phyloP scores from a whole-genome alignment of 2,329 filamentous ascomycete species.

The Trichoderma sp. region DNA sequence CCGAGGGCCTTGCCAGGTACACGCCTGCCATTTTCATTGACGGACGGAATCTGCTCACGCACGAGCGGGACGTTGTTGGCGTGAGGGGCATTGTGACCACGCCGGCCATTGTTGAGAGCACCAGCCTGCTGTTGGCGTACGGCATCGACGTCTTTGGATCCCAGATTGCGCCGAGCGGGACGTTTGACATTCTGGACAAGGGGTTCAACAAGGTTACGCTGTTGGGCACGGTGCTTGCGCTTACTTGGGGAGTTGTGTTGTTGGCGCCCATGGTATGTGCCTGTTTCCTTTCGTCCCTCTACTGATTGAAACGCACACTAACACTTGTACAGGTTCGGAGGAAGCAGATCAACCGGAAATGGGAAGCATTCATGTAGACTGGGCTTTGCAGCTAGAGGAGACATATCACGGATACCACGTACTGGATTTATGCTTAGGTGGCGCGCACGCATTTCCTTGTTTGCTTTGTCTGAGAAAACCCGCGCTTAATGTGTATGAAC shows the following conservation, averaged over 20 bases:
- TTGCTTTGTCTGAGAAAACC: background rate
- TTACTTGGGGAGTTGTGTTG: conserved; percentile 74
- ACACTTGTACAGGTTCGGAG: conserved; percentile 53
- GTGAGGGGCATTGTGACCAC: conserved; percentile 72
- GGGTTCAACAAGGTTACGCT: conserved; percentile 91
- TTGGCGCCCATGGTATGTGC: conserved; percentile 87
- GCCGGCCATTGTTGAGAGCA: conserved; percentile 86
- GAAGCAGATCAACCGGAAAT: conserved; percentile 69
- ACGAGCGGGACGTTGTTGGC: conserved; percentile 79
- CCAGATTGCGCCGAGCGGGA: conserved; percentile 79
- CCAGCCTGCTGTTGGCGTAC: conserved; percentile 84
- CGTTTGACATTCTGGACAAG: conserved; percentile 91
- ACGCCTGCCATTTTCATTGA: conserved; percentile 78
- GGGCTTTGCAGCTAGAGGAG: conserved; percentile 27
- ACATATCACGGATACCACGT: conserved; percentile 22
- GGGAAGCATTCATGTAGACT: conserved; percentile 49
- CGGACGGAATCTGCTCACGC: conserved; percentile 76
- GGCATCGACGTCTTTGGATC: conserved; percentile 89
- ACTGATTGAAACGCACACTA: conserved; percentile 34
- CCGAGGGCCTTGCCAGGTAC: conserved; percentile 79
- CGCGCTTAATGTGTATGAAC: conserved; percentile 25
- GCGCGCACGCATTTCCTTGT: conserved; percentile 1
- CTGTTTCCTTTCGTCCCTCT: too few species aligned
- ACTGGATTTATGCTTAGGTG: conserved; percentile 16
- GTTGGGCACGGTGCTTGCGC: conserved; percentile 77